These are phyloP conservation scores for Candida peoriensis DNA, from an alignment of 805 yeast genomes.

Conservation along the genomic window DNA sequence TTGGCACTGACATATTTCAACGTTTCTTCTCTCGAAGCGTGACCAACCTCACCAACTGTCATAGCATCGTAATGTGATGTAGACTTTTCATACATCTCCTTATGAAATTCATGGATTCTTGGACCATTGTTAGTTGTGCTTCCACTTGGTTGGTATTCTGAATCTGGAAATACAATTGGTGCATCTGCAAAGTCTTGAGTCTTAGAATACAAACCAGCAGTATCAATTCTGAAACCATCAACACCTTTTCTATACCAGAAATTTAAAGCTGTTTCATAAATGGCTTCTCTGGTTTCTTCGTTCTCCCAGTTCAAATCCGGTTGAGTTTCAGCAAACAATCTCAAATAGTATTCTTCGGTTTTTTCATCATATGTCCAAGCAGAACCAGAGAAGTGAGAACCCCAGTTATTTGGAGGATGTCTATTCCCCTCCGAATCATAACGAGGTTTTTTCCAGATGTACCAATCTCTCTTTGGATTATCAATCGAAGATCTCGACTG, in stretches of 20 bases:
- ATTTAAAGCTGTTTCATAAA: slow-evolving; percentile 42
- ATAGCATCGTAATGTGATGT: slow-evolving; percentile 43
- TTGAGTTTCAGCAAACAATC: slow-evolving; percentile 47
- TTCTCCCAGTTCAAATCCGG: slow-evolving; percentile 64
- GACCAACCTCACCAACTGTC: slow-evolving; percentile 56
- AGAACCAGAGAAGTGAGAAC: slow-evolving; percentile 44
- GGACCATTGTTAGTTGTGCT: slow-evolving; percentile 41
- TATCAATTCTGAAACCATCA: slow-evolving; percentile 57
- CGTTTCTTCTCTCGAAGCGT: slow-evolving; percentile 35
- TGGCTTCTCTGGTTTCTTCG: slow-evolving; percentile 23
- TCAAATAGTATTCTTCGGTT: slow-evolving; percentile 51
- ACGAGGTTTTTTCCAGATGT: slow-evolving; percentile 50
- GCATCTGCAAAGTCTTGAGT: slow-evolving; percentile 42
- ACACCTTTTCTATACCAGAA: slow-evolving; percentile 54
- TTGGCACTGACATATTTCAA: slow-evolving; percentile 36
- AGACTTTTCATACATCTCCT: slow-evolving; percentile 41
- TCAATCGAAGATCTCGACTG: slow-evolving; percentile 46
- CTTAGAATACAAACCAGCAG: slow-evolving; percentile 50
- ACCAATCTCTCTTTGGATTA: slow-evolving; percentile 58
- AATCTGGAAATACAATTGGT: slow-evolving; percentile 38
- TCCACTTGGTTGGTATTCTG: slow-evolving; percentile 35
- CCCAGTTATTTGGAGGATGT: slow-evolving; percentile 56
- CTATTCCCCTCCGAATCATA: slow-evolving; percentile 44
- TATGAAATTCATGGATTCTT: slow-evolving; percentile 52
- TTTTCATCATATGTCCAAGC: slow-evolving; percentile 54